Base-by-base conservation (phyloP, 352 stramenopile species). In the Globisporangium lucens region DNA sequence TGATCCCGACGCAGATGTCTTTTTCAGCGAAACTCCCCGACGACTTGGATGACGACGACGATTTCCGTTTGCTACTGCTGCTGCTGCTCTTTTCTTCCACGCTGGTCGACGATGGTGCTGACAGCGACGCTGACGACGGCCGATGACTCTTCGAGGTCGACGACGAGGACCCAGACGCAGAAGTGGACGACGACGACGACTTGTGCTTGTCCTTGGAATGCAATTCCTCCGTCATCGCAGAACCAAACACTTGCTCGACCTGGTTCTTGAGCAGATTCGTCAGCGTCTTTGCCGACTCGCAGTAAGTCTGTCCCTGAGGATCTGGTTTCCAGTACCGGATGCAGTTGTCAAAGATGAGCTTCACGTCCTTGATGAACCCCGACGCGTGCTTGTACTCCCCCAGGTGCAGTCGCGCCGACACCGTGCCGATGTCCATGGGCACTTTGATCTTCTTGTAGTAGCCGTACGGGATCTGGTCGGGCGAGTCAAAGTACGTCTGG, bases 281-380 rank as follows among this genome's bases (percentile, higher is more conserved):
- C 52, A 95, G 66, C 41, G 71, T 82, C 56, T 87, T 86, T 1
- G 85, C 88, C 7, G 85, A 93, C 8, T 89, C 82, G 46, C 85
- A 94, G 49, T 95, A 95, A 7, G 85, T 80, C 47, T 89, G 80
- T 2, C 88, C 88, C n/a, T 92, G 79, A 7, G 85, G 79, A 65
- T 93, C 85, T 15, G 68, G 69, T 47, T 81, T 87, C 88, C 88
- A 95, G 69, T 95, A 95, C 12, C 70, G 74, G 61, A 94, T 81
- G 57, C 88, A 95, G 60, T 95, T 95, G 66, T 93, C 86, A 69
- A 95, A 95, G 2, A 94, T 83, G n/a, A 94, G 69, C 61, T 89
- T 81, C 56, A 93, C 68, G 10, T 87, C 85, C 22, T 73, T 71
- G 22, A 90, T 53, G 58, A 94, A 91, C 33, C 87, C 75, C 2